Evolutionary conservation across 768 basidiomycete genomes (phyloP), one percentile per base, ranked within the genome.

Genomic region (Boletus sensibilis): DNA sequence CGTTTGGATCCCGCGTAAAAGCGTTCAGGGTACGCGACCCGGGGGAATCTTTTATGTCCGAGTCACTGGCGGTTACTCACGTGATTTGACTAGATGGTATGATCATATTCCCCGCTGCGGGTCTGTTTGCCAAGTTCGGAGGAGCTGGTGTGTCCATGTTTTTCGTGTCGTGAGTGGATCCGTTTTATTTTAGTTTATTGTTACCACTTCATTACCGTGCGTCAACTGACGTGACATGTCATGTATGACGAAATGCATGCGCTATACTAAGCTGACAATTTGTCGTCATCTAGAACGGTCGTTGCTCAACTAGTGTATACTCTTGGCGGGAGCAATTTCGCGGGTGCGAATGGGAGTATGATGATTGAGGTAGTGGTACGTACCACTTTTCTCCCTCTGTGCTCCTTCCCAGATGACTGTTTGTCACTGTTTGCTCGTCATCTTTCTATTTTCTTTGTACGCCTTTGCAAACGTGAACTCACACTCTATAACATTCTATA

Each of bases 351-450:
- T 72, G 92, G 91, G 7, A 93, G 90, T 60, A 94, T 95, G 94
- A 97, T 98, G 94, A 98, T 99, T 58, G 96, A 98, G 74, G 92
- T 95, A 12, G 94, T 98, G 62, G 90, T 93, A 69, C 42, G 87
- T 81, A 48, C 50, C 49, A 37, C 40, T 27, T 48, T 53, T 54
- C 46, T 20, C 10, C 37, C 50, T 34, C 29, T 40, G 43, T 47
- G 21, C 21, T 40, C 37, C 10, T 41, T 43, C n/a, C 9, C 11
- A n/a, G 10, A 23, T 34, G 11, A n/a, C 18, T n/a, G 14, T 5
- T 21, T 38, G 31, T 48, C 29, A 1, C 44, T 40, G 1, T 13
- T 50, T 41, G 25, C 14, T 18, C 21, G 44, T 11, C 45, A 48
- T 37, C 34, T 11, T 34, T 25, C 18, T 14, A 21, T 38, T 20